phyloP scores from a whole-genome alignment of 1,284 basidiomycete genomes.

The Athelia sp. region DNA sequence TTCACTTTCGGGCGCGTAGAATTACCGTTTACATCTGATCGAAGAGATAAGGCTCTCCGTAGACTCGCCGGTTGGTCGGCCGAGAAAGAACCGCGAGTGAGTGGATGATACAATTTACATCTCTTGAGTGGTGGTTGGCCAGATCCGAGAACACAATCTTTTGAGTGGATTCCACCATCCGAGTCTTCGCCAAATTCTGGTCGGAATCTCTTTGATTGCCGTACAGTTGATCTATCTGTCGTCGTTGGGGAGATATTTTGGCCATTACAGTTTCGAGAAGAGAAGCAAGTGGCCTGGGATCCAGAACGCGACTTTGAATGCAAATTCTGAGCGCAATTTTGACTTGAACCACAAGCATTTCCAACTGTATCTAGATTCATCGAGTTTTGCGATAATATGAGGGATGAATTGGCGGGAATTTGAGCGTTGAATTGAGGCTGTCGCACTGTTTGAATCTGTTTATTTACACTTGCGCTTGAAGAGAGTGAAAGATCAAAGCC shows the following conservation, averaged over 20 bases:
- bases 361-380: too few species aligned
- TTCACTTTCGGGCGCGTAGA: neutral
- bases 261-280: too few species aligned
- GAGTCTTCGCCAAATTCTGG: neutral
- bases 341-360: too few species aligned
- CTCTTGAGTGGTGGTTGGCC: neutral
- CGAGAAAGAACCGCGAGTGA: neutral
- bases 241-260: neutral
- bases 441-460: too few species aligned
- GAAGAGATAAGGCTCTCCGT: neutral
- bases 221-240: neutral
- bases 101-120: neutral
- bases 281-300: neutral
- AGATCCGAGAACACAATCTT: neutral
- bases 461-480: too few species aligned
- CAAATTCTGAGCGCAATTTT: too few species aligned
- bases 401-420: too few species aligned
- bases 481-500: too few species aligned
- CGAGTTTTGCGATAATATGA: too few species aligned
- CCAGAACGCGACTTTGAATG: too few species aligned
- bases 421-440: too few species aligned
- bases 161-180: neutral
- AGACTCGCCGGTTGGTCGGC: neutral
- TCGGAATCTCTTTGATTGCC: neutral
- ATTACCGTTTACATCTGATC: neutral